Conservation (phyloP, 192 early-diverging fungal species). For the Coemansia sp. region DNA sequence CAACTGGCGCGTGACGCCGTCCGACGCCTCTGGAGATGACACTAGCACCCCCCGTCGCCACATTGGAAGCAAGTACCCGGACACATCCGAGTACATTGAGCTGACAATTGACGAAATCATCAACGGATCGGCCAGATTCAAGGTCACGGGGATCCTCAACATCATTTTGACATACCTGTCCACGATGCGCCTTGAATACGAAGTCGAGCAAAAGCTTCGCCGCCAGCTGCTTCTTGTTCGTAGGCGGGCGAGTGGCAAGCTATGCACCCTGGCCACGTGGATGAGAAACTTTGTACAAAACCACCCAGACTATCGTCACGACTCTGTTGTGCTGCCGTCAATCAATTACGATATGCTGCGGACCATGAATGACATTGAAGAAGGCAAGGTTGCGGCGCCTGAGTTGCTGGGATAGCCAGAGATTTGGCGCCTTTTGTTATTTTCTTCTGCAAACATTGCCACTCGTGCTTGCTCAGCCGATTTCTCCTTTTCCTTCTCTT, state of each 20-base stretch:
- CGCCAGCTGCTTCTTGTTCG: constrained; percentile 78
- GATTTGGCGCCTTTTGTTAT: neutral
- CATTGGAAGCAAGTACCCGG: constrained; percentile 18
- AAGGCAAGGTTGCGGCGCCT: constrained; percentile 35
- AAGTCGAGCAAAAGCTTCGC: constrained; percentile 69
- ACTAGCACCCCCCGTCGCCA: constrained; percentile 3
- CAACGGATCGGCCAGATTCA: constrained; percentile 71
- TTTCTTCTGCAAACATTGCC: neutral
- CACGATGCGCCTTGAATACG: constrained; percentile 68
- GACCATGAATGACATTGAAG: constrained; percentile 51
- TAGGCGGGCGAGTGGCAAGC: constrained; percentile 75
- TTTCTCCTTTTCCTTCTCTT: neutral
- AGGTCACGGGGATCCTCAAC: constrained; percentile 75
- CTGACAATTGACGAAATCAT: constrained; percentile 92
- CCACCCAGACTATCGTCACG: constrained; percentile 85
- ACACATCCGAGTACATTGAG: constrained; percentile 64
- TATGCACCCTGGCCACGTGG: constrained; percentile 89
- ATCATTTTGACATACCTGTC: constrained; percentile 81
- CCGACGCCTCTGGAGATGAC: neutral
- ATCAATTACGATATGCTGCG: constrained; percentile 85
- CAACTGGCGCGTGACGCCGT: constrained; percentile 13
- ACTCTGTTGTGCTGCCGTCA: constrained; percentile 80
- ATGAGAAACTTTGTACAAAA: constrained; percentile 81
- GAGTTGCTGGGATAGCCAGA: constrained; percentile 32
- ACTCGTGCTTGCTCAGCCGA: neutral